A percentile compares a stretch with the other conserved stretches of the same genome.
Evolutionary conservation across 306 rosid genomes (phyloP).

Genomic region (Lotus japonicus): DNA sequence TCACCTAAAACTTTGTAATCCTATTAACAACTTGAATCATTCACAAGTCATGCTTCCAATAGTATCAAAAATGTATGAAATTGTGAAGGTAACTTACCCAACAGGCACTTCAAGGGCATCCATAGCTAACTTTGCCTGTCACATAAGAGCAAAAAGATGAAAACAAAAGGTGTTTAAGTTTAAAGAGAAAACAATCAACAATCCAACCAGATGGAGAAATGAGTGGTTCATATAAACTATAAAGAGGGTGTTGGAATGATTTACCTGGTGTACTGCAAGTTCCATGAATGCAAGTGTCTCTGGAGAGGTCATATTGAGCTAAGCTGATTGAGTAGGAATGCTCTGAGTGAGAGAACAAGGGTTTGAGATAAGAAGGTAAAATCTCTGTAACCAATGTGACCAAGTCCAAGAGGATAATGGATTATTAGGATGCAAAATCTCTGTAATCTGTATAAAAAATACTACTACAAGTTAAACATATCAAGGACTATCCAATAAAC

Average conservation of each 20-base stretch:
- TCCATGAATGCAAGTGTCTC: conserved; percentile 46
- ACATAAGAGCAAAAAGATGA: conserved; percentile 5
- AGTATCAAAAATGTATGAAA: not conserved
- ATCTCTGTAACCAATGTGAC: no score
- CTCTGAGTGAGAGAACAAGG: not conserved
- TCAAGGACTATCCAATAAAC: no score
- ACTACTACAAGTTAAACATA: no score
- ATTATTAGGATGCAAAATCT: no score
- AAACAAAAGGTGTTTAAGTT: not conserved
- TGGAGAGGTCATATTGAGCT: conserved; percentile 1
- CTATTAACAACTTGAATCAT: not conserved
- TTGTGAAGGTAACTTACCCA: conserved; percentile 44
- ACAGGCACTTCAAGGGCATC: conserved; percentile 84
- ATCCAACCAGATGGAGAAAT: not conserved
- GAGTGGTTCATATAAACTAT: not conserved
- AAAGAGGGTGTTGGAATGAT: not conserved
- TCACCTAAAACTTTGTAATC: not conserved
- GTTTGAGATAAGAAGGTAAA: no score
- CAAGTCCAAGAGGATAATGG: no score
- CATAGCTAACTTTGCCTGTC: conserved; percentile 66
- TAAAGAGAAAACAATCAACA: not conserved
- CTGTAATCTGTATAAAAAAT: no score
- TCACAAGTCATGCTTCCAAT: not conserved
- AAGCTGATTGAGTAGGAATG: not conserved
- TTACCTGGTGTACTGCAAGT: conserved; percentile 70